These are phyloP conservation scores for Recurvomyces mirabilis DNA, from an alignment of 495 filamentous ascomycete genomes.

Conservation along the genomic window DNA sequence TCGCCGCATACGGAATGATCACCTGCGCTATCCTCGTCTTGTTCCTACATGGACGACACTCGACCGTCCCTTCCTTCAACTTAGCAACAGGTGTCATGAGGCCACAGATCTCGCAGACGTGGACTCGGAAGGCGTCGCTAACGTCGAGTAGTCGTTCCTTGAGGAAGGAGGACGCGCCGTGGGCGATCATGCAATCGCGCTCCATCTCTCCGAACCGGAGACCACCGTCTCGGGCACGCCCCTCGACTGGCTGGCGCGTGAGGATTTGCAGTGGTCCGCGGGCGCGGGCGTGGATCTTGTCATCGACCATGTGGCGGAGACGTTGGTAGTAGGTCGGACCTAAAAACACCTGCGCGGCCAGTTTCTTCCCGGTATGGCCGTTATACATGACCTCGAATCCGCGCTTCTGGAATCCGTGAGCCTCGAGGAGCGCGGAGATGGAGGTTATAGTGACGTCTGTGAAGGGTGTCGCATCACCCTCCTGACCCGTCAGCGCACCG, in stretches of 20 bases:
- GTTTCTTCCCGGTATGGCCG: conserved; percentile 87
- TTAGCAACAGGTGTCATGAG: conserved; percentile 99
- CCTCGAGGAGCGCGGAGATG: conserved; percentile 78
- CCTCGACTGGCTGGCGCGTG: conserved; percentile 95
- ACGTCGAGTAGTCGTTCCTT: conserved; percentile 97
- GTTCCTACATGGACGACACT: conserved; percentile 95
- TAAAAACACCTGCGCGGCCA: conserved; percentile 88
- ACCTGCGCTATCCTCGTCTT: conserved; percentile 97
- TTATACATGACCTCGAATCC: conserved; percentile 99
- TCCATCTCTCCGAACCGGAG: conserved; percentile 99
- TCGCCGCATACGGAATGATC: conserved; percentile 94
- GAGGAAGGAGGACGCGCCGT: conserved; percentile 90
- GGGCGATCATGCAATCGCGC: conserved; percentile 99
- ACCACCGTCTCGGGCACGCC: conserved; percentile 93
- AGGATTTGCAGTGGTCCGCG: conserved; percentile 94
- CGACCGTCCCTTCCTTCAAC: conserved; percentile 84
- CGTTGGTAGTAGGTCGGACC: conserved; percentile 99
- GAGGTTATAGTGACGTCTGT: conserved; percentile 94
- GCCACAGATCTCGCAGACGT: conserved; percentile 97
- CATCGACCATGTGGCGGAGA: conserved; percentile 97
- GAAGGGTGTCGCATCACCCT: conserved; percentile 96
- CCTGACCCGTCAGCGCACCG: conserved; percentile 73
- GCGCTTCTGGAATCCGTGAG: conserved; percentile 89
- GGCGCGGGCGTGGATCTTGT: conserved; percentile 97
- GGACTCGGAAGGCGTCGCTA: conserved; percentile 93